A percentile compares a stretch with the other conserved stretches of the same genome.
phyloP scores from a whole-genome alignment of 1,139 yeast genomes.

The Tardiomyces depauwii region DNA sequence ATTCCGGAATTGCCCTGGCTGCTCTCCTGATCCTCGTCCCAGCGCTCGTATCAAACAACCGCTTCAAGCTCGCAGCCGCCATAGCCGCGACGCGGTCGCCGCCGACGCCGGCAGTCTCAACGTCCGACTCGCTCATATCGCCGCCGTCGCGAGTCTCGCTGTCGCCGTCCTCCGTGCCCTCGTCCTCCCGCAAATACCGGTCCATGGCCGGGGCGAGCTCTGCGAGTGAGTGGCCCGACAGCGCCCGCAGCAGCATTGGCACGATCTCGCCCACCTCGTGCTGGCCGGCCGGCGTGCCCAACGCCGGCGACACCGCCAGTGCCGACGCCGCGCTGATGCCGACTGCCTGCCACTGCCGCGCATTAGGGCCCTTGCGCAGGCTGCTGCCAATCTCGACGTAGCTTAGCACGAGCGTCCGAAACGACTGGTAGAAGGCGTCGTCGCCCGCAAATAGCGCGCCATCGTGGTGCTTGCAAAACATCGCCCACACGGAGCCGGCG shows the following conservation, averaged over 20 bases:
- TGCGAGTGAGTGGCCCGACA: too few species aligned
- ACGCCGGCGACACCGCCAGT: slow-evolving; percentile 12
- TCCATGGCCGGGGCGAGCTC: too few species aligned
- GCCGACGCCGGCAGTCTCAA: too few species aligned
- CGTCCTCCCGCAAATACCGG: too few species aligned
- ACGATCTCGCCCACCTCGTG: slow-evolving; percentile 7
- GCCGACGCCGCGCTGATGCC: slow-evolving; percentile 11
- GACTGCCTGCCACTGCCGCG: slow-evolving; percentile 4
- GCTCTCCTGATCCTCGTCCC: neutral
- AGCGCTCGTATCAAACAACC: neutral
- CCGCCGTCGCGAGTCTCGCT: too few species aligned
- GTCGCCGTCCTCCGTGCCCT: too few species aligned
- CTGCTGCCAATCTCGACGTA: slow-evolving; percentile 11
- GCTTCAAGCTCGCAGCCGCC: neutral
- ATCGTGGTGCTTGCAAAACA: slow-evolving; percentile 56
- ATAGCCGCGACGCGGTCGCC: too few species aligned
- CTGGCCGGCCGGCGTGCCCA: slow-evolving; percentile 11
- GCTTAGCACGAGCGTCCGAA: slow-evolving; percentile 30
- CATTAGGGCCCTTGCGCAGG: neutral
- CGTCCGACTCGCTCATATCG: too few species aligned
- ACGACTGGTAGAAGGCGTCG: slow-evolving; percentile 41
- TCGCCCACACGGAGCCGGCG: slow-evolving; percentile 34
- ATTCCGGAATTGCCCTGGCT: neutral
- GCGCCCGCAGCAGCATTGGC: too few species aligned
- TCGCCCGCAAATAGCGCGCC: slow-evolving; percentile 67